Base-by-base conservation (phyloP, 495 filamentous ascomycete species). In the Daldinia vernicosa region DNA sequence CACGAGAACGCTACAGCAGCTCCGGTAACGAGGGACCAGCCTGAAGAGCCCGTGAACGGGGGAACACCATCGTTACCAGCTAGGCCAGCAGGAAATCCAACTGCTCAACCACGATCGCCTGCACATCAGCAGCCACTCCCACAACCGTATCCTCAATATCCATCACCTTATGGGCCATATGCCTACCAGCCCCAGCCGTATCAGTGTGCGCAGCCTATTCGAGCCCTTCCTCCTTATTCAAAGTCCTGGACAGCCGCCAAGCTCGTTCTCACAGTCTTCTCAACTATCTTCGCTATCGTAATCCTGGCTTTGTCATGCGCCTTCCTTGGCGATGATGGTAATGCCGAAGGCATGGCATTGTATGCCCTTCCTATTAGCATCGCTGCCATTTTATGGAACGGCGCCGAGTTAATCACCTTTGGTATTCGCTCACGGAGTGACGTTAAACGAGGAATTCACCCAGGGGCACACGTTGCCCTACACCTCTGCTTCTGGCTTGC, bases 401-500 rank as follows among this genome's bases (percentile, higher is more conserved):
- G 66, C 8, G 60, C 77, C 43, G 82, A 85, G 50, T 54, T 81
- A 14, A 68, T 83, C 37, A 76, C 66, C 4, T 73, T 72, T 9
- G 71, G 52, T 19, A 35, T 74, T 12, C 77, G 76, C 14, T 26
- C 50, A 24, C 66, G 68, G 27, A 72, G 74, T 11, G 33, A 73
- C 17, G 47, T 63, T 0, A 70, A 75, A 30, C 74, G 78, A 7
- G 78, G 74, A 17, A 76, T 80, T 35, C 75, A 78, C 60, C 75
- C 80, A 0, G 80, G 80, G 35, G 78, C 79, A 1, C 79, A 82
- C 39, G 80, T 82, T 0, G 79, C 74, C 17, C 59, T 80, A 27
- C 78, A 79, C 52, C 73, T 82, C 12, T 70, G 74, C 30, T 69
- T 82, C 19, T 80, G 74, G 64, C 61, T 82, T 27, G 79, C 60